These are phyloP conservation scores for Sanghuangporus weigelae DNA, from an alignment of 1,284 basidiomycete species.

Conservation along the genomic window DNA sequence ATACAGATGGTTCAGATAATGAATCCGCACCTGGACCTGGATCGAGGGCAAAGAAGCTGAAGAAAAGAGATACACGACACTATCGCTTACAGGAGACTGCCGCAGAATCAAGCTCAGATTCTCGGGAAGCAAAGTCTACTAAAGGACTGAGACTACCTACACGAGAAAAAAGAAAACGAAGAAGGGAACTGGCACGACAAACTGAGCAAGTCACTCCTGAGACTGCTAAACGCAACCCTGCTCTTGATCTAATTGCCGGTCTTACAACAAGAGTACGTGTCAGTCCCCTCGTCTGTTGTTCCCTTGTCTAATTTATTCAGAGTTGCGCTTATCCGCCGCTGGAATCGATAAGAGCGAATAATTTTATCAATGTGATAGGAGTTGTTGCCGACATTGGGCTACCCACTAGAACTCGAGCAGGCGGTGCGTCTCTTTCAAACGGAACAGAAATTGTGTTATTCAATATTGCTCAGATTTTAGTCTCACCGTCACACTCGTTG, in stretches of 20 bases:
- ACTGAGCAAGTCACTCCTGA: not conserved
- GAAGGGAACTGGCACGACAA: not conserved
- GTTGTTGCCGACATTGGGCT: not conserved
- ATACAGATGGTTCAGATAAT: not conserved
- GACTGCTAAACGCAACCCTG: constrained; percentile 12
- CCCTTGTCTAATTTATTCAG: not conserved
- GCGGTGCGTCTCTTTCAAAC: not conserved
- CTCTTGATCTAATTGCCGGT: constrained; percentile 11
- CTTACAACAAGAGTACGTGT: not conserved
- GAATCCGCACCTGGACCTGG: not conserved
- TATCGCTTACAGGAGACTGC: not conserved
- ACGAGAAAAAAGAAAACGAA: not conserved
- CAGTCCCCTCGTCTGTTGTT: not conserved
- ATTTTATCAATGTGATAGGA: constrained; percentile 9
- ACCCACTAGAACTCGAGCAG: not conserved
- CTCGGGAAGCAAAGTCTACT: not conserved
- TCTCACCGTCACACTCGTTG: constrained; percentile 5
- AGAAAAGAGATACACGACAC: constrained; percentile 13
- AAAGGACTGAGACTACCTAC: not conserved
- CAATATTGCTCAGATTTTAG: constrained; percentile 2
- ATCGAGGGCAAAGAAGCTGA: not conserved
- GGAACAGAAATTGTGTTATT: not conserved
- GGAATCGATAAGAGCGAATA: not conserved
- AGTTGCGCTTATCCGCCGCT: constrained; percentile 4
- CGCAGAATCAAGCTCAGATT: not conserved